Evolutionary conservation across 257 asterid species (phyloP), one percentile per base, ranked within the genome.

Genomic region (Haberlea rhodopensis): DNA sequence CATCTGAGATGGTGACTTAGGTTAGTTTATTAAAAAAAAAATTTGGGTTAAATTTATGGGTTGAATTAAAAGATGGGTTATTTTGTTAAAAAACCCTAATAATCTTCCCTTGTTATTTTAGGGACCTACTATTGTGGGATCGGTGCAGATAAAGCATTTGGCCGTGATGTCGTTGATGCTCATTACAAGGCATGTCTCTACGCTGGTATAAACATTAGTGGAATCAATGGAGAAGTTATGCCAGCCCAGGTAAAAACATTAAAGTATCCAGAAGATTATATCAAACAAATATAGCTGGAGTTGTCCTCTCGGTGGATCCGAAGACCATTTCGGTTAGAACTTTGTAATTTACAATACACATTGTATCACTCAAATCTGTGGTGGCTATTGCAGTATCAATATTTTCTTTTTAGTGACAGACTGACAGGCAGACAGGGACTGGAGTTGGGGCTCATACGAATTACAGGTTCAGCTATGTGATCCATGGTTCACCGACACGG

Each of bases 61-160:
- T n/a, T n/a, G n/a, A n/a, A n/a, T n/a, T n/a, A n/a, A n/a, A n/a
- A n/a, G n/a, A n/a, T n/a, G n/a, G n/a, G n/a, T n/a, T n/a, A n/a
- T n/a, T n/a, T n/a, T n/a, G n/a, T n/a, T n/a, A n/a, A n/a, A n/a
- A n/a, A n/a, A n/a, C n/a, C n/a, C n/a, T n/a, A n/a, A n/a, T n/a
- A n/a, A n/a, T 37, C 18, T 28, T 58, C 18, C 25, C 19, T 4
- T 57, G 24, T 31, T 62, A 58, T 71, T 61, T 7, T 63, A 88
- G 96, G 96, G 96, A 62, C 96, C 96, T 88, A 88, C 79, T 88
- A 88, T 37, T 88, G 96, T 40, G 91, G 84, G 0, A 69, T 77
- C 31, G 96, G 96, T 7, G 96, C 86, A 1, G 96, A 85, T 23
- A 88, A 88, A 74, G 89, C 96, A 8, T 88, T 82, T 16, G 96